These are phyloP conservation scores for Neurospora sp. DNA, from an alignment of 495 filamentous ascomycete genomes.

Conservation along the genomic window DNA sequence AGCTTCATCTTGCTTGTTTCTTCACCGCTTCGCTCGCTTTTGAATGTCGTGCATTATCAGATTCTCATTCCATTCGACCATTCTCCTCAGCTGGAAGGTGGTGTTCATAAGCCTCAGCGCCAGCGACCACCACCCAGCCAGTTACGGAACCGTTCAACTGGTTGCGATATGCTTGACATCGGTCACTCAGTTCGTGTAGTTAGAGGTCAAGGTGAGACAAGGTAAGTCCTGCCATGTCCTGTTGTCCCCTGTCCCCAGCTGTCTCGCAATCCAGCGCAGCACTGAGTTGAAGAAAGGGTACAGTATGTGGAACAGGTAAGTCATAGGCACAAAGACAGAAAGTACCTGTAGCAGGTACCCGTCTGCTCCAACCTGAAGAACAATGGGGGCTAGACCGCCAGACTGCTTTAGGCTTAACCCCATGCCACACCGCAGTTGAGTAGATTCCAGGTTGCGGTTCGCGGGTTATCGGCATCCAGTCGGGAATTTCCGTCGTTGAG, in stretches of 20 bases:
- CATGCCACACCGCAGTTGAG: not conserved
- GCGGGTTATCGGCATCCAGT: not conserved
- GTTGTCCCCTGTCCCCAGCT: not conserved
- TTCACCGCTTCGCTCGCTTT: not conserved
- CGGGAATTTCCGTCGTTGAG: not conserved
- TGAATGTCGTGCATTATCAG: not conserved
- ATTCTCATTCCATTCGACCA: not conserved
- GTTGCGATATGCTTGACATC: not conserved
- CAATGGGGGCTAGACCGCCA: not conserved
- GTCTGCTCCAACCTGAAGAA: not conserved
- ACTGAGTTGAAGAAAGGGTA: too few relatives aligned
- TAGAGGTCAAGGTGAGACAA: not conserved
- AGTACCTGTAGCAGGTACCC: not conserved
- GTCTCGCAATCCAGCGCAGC: not conserved
- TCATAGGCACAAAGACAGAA: too few relatives aligned
- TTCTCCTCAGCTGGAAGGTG: not conserved
- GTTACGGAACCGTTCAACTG: not conserved
- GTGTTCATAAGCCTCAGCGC: not conserved
- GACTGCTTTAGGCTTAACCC: not conserved
- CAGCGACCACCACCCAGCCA: not conserved
- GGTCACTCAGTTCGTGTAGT: not conserved
- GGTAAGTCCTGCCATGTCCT: not conserved
- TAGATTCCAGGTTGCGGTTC: not conserved
- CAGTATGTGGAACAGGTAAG: too few relatives aligned
- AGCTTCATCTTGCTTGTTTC: not conserved